Conservation (phyloP, 2,329 filamentous ascomycete genomes). For the Didymella arachidicola region DNA sequence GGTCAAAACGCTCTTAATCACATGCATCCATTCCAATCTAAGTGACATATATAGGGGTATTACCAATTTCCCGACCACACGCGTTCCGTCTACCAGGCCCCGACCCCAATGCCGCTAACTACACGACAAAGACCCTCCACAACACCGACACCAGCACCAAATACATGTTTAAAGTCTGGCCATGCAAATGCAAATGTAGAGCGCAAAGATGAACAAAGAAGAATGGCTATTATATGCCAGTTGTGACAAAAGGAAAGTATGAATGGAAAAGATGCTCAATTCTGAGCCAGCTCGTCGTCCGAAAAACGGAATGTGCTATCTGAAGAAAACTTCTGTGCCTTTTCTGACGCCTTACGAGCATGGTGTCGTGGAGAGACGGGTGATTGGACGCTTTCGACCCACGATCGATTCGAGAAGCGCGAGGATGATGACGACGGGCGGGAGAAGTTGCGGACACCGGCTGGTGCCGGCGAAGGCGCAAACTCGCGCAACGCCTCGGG, state of each 20-base stretch:
- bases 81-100: slow-evolving; percentile 16
- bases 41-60: slow-evolving; percentile 20
- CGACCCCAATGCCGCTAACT: slow-evolving; percentile 17
- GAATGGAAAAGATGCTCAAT: neutral
- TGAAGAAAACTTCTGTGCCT: slow-evolving; percentile 2
- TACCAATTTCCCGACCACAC: slow-evolving; percentile 16
- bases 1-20: neutral
- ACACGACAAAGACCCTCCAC: slow-evolving; percentile 12
- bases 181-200: slow-evolving; percentile 13
- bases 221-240: neutral
- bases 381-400: slow-evolving; percentile 14
- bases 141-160: slow-evolving; percentile 4
- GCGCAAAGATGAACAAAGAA: slow-evolving; percentile 2
- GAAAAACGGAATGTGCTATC: slow-evolving; percentile 17
- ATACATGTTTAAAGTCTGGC: neutral
- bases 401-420: slow-evolving; percentile 16
- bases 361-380: slow-evolving; percentile 13
- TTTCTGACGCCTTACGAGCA: slow-evolving; percentile 10
- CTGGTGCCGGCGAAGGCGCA: slow-evolving; percentile 7
- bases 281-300: slow-evolving; percentile 14
- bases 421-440: slow-evolving; percentile 20
- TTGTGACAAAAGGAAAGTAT: slow-evolving; percentile 10
- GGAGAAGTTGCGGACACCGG: slow-evolving; percentile 12
- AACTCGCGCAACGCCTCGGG: slow-evolving; percentile 5
- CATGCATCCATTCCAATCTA: slow-evolving; percentile 19